Evolutionary conservation across 2,329 filamentous ascomycete genomes (phyloP).

Genomic region (Penicillium corylophilum): DNA sequence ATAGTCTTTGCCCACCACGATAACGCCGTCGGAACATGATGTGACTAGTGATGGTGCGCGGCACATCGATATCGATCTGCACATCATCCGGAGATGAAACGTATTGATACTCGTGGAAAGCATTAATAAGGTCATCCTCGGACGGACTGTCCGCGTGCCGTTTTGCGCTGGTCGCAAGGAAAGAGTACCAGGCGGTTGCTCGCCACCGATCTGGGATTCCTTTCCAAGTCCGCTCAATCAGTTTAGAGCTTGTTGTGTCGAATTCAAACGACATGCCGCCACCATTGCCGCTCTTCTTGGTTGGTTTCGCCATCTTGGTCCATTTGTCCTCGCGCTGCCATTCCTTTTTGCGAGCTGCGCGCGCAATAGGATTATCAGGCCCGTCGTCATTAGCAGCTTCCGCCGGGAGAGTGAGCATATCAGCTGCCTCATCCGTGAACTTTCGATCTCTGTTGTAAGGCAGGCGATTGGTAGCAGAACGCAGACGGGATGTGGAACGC

Average conservation of each 20-base stretch:
- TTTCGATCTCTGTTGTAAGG: slow-evolving; percentile 56
- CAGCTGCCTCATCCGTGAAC: slow-evolving; percentile 59
- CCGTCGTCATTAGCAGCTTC: slow-evolving; percentile 47
- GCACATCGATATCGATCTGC: slow-evolving; percentile 96
- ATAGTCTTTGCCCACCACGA: slow-evolving; percentile 81
- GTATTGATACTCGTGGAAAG: slow-evolving; percentile 71
- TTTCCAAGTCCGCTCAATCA: slow-evolving; percentile 93
- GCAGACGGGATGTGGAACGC: slow-evolving; percentile 46
- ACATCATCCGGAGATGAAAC: slow-evolving; percentile 82
- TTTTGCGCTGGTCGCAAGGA: slow-evolving; percentile 74
- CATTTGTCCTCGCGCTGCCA: slow-evolving; percentile 65
- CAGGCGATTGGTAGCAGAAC: slow-evolving; percentile 53
- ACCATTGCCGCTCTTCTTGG: slow-evolving; percentile 47
- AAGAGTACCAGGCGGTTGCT: slow-evolving; percentile 89
- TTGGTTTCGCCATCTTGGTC: slow-evolving; percentile 63
- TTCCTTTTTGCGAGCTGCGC: slow-evolving; percentile 57
- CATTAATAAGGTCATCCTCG: slow-evolving; percentile 69
- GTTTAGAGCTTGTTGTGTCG: slow-evolving; percentile 75
- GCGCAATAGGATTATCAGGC: slow-evolving; percentile 49
- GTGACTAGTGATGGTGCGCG: slow-evolving; percentile 88
- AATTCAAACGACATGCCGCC: slow-evolving; percentile 73
- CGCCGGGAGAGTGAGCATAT: slow-evolving; percentile 63
- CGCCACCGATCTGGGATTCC: slow-evolving; percentile 97
- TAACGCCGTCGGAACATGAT: slow-evolving; percentile 97
- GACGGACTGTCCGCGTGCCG: slow-evolving; percentile 60